Base-by-base conservation (phyloP, 352 stramenopile species). In the Phytophthora pseudosyringae region DNA sequence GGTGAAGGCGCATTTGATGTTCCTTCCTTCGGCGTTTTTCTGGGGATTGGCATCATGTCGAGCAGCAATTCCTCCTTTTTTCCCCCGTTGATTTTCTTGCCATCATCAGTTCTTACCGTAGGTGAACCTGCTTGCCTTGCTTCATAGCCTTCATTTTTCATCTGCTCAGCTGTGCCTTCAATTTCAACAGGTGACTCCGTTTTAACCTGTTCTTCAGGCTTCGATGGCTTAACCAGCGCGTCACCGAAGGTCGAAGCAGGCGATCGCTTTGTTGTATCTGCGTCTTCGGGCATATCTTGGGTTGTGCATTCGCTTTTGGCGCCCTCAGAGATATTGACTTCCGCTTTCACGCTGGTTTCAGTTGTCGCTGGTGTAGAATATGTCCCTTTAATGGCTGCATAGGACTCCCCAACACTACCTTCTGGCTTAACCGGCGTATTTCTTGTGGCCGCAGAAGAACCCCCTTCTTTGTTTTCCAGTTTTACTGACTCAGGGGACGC, bases 41-140 rank as follows among this genome's bases (percentile, higher is more conserved):
- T 50, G 6, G 64, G 59, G 29, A 72, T 74, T 13, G 59, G 59
- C 50, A 64, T 52, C 32, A 29, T 50, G 15, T 77, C 54, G 3
- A 57, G n/a, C 5, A 62, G 11, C 0, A 59, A 3, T 12, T 57
- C 32, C 16, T 66, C 5, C 8, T 43, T 44, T 25, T 46, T 48
- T 12, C 45, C 28, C 16, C 46, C 46, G 21, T 5, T 35, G 31
- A 18, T 13, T 31, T 75, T 59, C 31, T 62, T 57, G 3, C 41
- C 26, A 40, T 31, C 51, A 59, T 45, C 40, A 32, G 13, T 45
- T 55, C 67, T 58, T 46, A 69, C 38, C 63, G 25, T 13, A 11
- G 45, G 5, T 41, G 31, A 9, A 31, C 21, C 38, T 4, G 25
- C 13, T 40, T 56, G 15, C 21, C 21, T 12, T n/a, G 66, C 53